These are phyloP conservation scores for Straminergon stramineum DNA, from an alignment of 225 moss, liverwort and hornwort species.

Conservation along the genomic window DNA sequence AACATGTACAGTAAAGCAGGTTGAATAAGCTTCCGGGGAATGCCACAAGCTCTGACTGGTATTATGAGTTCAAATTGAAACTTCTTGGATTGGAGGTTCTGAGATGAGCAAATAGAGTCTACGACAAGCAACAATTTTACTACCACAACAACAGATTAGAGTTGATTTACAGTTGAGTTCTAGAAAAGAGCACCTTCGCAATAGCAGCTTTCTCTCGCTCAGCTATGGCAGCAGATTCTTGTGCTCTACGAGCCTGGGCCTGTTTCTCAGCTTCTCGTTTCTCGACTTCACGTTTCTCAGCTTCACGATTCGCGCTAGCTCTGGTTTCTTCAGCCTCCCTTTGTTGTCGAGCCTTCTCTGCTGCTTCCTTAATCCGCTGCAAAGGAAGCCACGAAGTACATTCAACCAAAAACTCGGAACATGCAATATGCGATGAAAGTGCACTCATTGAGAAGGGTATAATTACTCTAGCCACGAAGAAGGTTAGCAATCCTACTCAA, in stretches of 20 bases:
- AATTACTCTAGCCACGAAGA: neutral
- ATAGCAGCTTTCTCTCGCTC: conserved; percentile 30
- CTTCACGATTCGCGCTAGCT: conserved; percentile 16
- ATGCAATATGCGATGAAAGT: neutral
- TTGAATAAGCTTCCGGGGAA: neutral
- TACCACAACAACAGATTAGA: neutral
- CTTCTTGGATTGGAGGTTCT: neutral
- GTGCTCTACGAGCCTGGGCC: conserved; percentile 22
- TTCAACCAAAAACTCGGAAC: neutral
- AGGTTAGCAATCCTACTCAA: neutral
- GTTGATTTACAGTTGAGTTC: neutral
- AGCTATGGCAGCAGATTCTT: conserved; percentile 28
- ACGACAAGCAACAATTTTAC: neutral
- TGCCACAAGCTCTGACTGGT: neutral
- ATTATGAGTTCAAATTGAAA: neutral
- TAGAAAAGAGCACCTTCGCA: conserved; percentile 31
- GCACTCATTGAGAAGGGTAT: neutral
- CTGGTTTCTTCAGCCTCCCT: conserved; percentile 29
- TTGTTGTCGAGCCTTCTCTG: conserved; percentile 49
- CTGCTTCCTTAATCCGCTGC: conserved; percentile 43
- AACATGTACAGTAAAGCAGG: neutral
- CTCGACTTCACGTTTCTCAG: conserved; percentile 9
- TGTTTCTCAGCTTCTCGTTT: conserved; percentile 17
- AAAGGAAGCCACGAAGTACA: neutral
- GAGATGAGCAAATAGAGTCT: neutral